phyloP scores from a whole-genome alignment of 495 filamentous ascomycete species.

The Pyrenula aspistea region DNA sequence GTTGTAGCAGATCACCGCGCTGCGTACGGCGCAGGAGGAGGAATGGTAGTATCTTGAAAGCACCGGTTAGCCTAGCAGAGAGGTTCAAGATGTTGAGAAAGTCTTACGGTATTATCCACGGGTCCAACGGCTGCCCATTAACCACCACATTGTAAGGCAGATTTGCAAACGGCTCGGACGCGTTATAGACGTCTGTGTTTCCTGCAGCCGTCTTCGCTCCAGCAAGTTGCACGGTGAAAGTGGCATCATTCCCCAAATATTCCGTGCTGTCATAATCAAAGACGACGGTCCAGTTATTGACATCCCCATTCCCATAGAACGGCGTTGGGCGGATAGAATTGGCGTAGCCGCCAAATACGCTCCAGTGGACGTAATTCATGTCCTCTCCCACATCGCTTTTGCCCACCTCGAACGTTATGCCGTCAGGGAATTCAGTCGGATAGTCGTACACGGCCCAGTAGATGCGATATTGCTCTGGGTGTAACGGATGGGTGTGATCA shows the following conservation, averaged over 20 bases:
- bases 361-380: constrained; percentile 45
- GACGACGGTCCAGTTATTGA: constrained; percentile 41
- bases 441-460: constrained; percentile 46
- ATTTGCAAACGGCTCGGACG: constrained; percentile 30
- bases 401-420: constrained; percentile 38
- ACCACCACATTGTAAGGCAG: constrained; percentile 20
- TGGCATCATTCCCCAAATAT: constrained; percentile 18
- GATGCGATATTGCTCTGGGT: constrained; percentile 36
- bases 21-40: constrained; percentile 40
- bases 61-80: not conserved
- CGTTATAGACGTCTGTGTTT: constrained; percentile 41
- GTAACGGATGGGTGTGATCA: constrained; percentile 28
- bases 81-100: too few species aligned
- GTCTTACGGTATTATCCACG: constrained; percentile 33
- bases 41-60: constrained; percentile 18
- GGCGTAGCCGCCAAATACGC: constrained; percentile 26
- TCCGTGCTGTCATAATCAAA: constrained; percentile 20
- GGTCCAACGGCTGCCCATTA: constrained; percentile 24
- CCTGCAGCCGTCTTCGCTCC: constrained; percentile 44
- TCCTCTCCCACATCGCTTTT: constrained; percentile 27
- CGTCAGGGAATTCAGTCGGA: constrained; percentile 36
- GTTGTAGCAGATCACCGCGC: constrained; percentile 45
- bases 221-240: constrained; percentile 43
- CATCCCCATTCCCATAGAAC: constrained; percentile 16
- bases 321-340: constrained; percentile 15